A percentile compares a stretch with the other conserved stretches of the same genome.
Conservation (phyloP, 345 rosid species). For the Sisymbrium altissimum region DNA sequence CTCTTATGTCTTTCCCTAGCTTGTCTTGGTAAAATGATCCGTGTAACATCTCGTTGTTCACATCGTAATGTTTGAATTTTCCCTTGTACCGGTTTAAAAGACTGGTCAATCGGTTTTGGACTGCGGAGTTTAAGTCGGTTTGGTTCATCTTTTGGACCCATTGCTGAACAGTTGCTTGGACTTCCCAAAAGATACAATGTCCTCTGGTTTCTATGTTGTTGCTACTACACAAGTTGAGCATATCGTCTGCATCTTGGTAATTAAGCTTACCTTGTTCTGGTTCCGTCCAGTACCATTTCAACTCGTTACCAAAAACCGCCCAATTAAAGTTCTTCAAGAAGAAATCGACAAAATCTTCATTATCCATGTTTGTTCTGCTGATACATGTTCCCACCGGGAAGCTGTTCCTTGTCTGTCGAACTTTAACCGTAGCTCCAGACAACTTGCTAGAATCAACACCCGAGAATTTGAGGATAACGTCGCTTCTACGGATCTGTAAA, state of each 20-base stretch:
- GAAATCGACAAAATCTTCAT: constrained; percentile 81
- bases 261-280: constrained; percentile 73
- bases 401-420: constrained; percentile 63
- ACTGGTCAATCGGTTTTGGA: constrained; percentile 61
- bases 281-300: constrained; percentile 98
- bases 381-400: constrained; percentile 89
- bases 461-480: constrained; percentile 61
- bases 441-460: constrained; percentile 39
- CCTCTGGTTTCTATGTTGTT: constrained; percentile 68
- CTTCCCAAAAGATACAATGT: constrained; percentile 98
- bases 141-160: constrained; percentile 75
- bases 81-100: constrained; percentile 82
- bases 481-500: constrained; percentile 70
- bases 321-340: constrained; percentile 75
- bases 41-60: constrained; percentile 95
- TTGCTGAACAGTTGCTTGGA: constrained; percentile 65
- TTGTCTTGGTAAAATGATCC: constrained; percentile 84
- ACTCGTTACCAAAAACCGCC: constrained; percentile 89
- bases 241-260: constrained; percentile 88
- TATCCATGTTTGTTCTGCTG: constrained; percentile 71
- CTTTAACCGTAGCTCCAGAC: constrained; percentile 48
- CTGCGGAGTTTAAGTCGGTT: constrained; percentile 51
- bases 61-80: constrained; percentile 85
- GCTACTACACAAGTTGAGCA: constrained; percentile 63
- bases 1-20: constrained; percentile 65